Percentiles rank a stretch among this genome's conserved stretches.
phyloP scores from a whole-genome alignment of 2,329 filamentous ascomycete genomes.

The Thermoascus crustaceus region DNA sequence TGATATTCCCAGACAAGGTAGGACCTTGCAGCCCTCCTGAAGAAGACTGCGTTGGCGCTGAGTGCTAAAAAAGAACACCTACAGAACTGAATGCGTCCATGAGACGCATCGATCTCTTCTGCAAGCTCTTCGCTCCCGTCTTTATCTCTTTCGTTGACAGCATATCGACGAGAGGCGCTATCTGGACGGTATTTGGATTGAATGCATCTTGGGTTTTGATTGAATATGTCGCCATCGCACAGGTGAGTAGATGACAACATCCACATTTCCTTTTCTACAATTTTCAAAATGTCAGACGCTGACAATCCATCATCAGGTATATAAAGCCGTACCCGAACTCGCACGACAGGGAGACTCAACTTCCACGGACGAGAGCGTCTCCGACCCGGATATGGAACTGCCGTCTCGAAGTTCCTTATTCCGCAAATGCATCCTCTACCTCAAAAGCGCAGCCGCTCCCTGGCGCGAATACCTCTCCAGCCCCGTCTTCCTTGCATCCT shows the following conservation, averaged over 20 bases:
- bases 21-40: slow-evolving; percentile 23
- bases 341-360: slow-evolving; percentile 3
- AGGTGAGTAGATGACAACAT: slow-evolving; percentile 14
- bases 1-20: slow-evolving; percentile 35
- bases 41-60: no score
- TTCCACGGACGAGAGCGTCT: no score
- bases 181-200: slow-evolving; percentile 39
- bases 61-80: slow-evolving; percentile 11
- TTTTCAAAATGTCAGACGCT: slow-evolving; percentile 1
- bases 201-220: slow-evolving; percentile 34
- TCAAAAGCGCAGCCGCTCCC: slow-evolving; percentile 9
- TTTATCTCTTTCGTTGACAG: slow-evolving; percentile 42
- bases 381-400: no score
- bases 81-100: slow-evolving; percentile 45
- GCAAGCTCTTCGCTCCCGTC: slow-evolving; percentile 49
- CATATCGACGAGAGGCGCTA: slow-evolving; percentile 37
- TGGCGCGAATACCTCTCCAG: slow-evolving; percentile 22
- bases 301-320: slow-evolving; percentile 9
- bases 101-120: slow-evolving; percentile 50
- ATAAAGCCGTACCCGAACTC: slow-evolving; percentile 15
- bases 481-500: slow-evolving; percentile 37
- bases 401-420: no score
- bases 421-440: slow-evolving; percentile 5
- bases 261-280: background rate
- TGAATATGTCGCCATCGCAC: slow-evolving; percentile 35